These are phyloP conservation scores for Mortierella sp. DNA, from an alignment of 371 early-diverging fungal species.

Conservation along the genomic window DNA sequence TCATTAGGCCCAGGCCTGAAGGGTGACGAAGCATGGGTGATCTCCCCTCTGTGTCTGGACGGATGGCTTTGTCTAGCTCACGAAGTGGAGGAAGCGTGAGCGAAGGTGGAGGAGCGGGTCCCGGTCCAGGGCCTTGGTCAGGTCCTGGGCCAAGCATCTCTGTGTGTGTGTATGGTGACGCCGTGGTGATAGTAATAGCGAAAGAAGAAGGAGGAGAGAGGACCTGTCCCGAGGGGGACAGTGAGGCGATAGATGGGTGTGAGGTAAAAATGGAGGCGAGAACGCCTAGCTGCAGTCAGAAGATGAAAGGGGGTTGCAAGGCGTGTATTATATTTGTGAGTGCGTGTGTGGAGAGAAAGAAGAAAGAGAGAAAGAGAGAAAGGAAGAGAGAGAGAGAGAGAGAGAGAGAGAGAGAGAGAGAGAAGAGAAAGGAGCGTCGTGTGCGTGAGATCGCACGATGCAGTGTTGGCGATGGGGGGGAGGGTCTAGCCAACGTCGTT, in stretches of 20 bases:
- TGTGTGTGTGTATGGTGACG: constrained; percentile 14
- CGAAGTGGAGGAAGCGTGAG: constrained; percentile 42
- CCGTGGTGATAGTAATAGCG: constrained; percentile 9
- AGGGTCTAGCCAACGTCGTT: neutral
- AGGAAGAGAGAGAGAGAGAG: too few relatives aligned
- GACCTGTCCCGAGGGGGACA: neutral
- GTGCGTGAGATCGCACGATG: neutral
- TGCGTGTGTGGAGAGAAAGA: too few relatives aligned
- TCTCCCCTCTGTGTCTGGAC: constrained; percentile 15
- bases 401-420: too few relatives aligned
- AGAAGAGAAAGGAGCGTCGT: neutral
- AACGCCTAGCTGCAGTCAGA: too few relatives aligned
- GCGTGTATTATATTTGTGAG: too few relatives aligned
- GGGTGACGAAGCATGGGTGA: constrained; percentile 8
- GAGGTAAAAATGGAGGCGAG: too few relatives aligned
- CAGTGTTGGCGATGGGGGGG: neutral
- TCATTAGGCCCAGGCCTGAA: neutral
- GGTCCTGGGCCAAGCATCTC: constrained; percentile 29
- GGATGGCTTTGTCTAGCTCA: constrained; percentile 35
- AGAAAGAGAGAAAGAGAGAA: too few relatives aligned
- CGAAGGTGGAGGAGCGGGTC: constrained; percentile 44
- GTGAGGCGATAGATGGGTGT: too few relatives aligned
- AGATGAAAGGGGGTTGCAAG: too few relatives aligned
- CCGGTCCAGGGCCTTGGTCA: constrained; percentile 28
- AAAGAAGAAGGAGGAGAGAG: neutral